Base-by-base conservation (phyloP, 371 early-diverging fungal genomes). In the Entomophthora muscae region DNA sequence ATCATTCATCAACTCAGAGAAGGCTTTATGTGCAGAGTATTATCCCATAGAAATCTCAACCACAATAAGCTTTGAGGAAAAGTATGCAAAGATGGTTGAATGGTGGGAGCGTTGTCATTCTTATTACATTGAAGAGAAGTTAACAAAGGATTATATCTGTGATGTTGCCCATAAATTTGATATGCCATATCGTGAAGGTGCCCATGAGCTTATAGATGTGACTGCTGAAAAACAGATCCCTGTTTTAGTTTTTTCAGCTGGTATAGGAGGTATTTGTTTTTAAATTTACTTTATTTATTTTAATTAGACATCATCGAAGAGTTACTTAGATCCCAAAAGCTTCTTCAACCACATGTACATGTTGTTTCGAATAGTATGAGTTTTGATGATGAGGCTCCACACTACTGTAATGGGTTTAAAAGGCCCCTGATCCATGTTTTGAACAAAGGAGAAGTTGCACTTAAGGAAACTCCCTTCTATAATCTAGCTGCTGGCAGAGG, bases 161-260 rank as follows among this genome's bases (percentile, higher is more conserved):
- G 62, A 57, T 0, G 85, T 84, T 75, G 81, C 82, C 0, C 51
- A 68, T 2, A 76, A 82, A 66, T 70, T 75, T 24, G 74, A 72
- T 7, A 65, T 85, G 0, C 67, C 72, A 42, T 71, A 85, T 53
- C 72, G 89, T 30, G 69, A 67, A 7, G 74, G 77, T 0, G 52
- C 80, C 0, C 68, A 75, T 1, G 66, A 71, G 17, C 74, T 86
- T 0, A 60, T 85, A 23, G 52, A 65, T 0, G 3, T 61, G 13
- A 79, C 78, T 53, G 66, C 67, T 5, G 68, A 67, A 1, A 51
- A 62, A 1, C 52, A 70, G 0, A 64, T 87, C 1, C 87, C 87
- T 0, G 75, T 89, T 29, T 67, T 89, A 5, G 81, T 89, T 0
- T 86, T 89, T 64, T 83, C 84, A 0, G 89, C 89, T 1, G 89